These are phyloP conservation scores for Epichloe sibirici DNA, from an alignment of 2,329 filamentous ascomycete species.

Conservation along the genomic window DNA sequence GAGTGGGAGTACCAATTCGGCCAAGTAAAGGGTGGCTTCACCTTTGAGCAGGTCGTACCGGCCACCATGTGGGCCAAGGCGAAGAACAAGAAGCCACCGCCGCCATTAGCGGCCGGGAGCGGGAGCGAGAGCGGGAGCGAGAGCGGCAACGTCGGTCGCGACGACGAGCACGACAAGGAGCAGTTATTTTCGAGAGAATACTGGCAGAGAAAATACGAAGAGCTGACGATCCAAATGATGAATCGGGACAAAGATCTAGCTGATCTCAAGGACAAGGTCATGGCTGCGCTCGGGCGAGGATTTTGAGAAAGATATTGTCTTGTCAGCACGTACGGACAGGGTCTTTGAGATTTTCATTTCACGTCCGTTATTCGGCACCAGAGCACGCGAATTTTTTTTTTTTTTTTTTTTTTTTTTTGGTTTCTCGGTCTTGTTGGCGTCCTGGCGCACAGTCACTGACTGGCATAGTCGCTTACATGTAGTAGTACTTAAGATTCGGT, in stretches of 20 bases:
- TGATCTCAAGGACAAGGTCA: constrained; percentile 30
- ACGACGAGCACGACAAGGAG: constrained; percentile 5
- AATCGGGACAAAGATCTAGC: constrained; percentile 42
- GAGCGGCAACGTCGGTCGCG: constrained; percentile 3
- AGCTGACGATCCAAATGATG: constrained; percentile 47
- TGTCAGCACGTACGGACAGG: background rate
- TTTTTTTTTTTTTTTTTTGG: no score
- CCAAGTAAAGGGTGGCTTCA: constrained; percentile 37
- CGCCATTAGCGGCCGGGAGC: constrained; percentile 5
- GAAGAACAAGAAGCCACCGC: constrained; percentile 10
- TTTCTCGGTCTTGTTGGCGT: no score
- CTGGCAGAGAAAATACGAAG: constrained; percentile 42
- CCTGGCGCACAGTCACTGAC: no score
- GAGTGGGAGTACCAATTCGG: constrained; percentile 46
- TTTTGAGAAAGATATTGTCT: constrained; percentile 1
- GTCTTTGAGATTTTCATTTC: no score
- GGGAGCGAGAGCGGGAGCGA: constrained; percentile 1
- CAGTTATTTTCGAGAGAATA: constrained; percentile 21
- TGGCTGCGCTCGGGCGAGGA: constrained; percentile 22
- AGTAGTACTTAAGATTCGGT: no score
- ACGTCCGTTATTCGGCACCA: no score
- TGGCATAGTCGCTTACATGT: no score
- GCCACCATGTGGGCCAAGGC: constrained; percentile 28
- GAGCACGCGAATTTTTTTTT: no score
- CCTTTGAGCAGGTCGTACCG: constrained; percentile 36